A percentile compares a stretch with the other conserved stretches of the same genome.
Evolutionary conservation across 345 rosid species (phyloP).

Genomic region (Linum lewisii): DNA sequence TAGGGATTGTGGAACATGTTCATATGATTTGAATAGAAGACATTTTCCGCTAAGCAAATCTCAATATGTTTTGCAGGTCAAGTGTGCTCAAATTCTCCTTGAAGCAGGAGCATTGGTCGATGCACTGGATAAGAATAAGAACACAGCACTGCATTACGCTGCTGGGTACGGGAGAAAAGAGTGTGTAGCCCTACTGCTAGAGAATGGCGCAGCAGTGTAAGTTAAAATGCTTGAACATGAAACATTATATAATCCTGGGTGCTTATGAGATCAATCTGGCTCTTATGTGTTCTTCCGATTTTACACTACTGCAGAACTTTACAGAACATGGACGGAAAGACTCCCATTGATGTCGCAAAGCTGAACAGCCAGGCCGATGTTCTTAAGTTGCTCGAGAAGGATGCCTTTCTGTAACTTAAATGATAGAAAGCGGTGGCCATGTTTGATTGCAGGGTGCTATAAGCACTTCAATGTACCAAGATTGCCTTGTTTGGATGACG

Average conservation of each 20-base stretch:
- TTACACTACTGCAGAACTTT: conserved; percentile 47
- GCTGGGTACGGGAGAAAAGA: conserved; percentile 98
- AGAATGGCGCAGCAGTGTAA: conserved; percentile 97
- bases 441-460: background rate
- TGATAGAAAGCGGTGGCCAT: background rate
- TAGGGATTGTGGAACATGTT: background rate
- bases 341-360: conserved; percentile 92
- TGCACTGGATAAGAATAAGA: conserved; percentile 91
- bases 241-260: background rate
- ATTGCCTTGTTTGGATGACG: background rate
- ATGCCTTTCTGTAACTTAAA: conserved; percentile 62
- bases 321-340: conserved; percentile 94
- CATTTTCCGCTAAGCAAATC: conserved; percentile 1
- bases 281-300: background rate
- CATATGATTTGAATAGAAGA: background rate
- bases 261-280: background rate
- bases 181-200: conserved; percentile 81
- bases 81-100: conserved; percentile 78
- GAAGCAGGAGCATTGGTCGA: conserved; percentile 89
- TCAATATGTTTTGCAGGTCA: conserved; percentile 37
- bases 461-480: background rate
- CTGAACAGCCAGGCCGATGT: conserved; percentile 89
- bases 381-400: conserved; percentile 88
- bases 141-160: conserved; percentile 93
- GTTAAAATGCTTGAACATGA: conserved; percentile 13